Percentiles rank a stretch among this genome's conserved stretches.
Conservation (phyloP, 495 filamentous ascomycete species). For the Lasiosphaeria ovina region DNA sequence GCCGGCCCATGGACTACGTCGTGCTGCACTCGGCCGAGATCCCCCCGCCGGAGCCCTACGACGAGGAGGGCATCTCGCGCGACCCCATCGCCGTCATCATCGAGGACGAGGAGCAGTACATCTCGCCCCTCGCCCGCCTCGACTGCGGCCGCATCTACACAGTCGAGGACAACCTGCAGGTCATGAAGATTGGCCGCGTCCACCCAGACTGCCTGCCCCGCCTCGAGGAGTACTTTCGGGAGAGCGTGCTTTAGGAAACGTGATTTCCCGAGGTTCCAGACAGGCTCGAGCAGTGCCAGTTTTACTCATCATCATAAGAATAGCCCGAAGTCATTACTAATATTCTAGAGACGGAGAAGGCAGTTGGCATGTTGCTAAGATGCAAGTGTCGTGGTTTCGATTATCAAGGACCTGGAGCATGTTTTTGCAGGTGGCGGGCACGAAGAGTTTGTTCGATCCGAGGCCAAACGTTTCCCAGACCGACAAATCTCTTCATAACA, state of each 20-base stretch:
- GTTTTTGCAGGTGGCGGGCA: too few species aligned
- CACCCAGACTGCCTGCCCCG: constrained; percentile 19
- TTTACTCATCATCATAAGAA: too few species aligned
- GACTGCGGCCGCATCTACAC: constrained; percentile 35
- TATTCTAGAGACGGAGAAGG: too few species aligned
- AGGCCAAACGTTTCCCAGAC: too few species aligned
- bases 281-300: background rate
- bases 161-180: constrained; percentile 31
- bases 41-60: constrained; percentile 24
- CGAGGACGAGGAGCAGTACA: constrained; percentile 29
- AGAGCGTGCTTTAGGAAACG: constrained; percentile 15
- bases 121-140: constrained; percentile 32
- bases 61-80: constrained; percentile 24
- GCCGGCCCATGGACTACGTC: constrained; percentile 22
- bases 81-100: constrained; percentile 31
- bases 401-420: too few species aligned
- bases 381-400: too few species aligned
- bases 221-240: constrained; percentile 29
- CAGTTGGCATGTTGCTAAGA: too few species aligned
- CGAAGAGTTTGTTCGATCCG: too few species aligned
- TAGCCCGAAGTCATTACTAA: too few species aligned
- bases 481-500: too few species aligned
- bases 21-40: constrained; percentile 27
- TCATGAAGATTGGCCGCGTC: constrained; percentile 34
- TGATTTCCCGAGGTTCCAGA: background rate